Evolutionary conservation across 305 asterid species (phyloP), one percentile per base, ranked within the genome.

Genomic region (Fraxinus paxiana): DNA sequence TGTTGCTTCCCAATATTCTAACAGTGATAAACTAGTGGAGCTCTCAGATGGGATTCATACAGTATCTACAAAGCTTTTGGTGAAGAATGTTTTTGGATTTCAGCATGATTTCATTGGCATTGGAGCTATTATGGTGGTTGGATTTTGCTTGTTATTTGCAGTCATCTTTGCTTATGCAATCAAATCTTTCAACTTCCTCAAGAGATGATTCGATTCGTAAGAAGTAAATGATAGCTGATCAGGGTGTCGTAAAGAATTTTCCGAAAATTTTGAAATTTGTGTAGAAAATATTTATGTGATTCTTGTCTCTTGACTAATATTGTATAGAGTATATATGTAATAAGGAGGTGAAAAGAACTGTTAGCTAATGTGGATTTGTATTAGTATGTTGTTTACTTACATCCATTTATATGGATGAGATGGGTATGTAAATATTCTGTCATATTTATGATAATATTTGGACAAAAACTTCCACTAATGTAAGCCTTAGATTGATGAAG

Each of bases 121-220:
- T 54, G 91, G 92, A 0, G 98, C 92, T 12, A 73, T 90, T 35
- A 92, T 95, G 98, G 94, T 93, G 83, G 93, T 87, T 5, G 92
- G 95, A 24, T 93, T 95, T 78, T 88, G 90, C 85, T 13, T 92
- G 75, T 73, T 95, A 69, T 95, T 95, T 72, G 92, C 97, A 0
- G 87, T 93, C 15, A 93, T 93, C 80, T 95, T 95, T 77, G 96
- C 98, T 1, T 92, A 85, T 75, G 93, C 97, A 20, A 92, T 95
- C 69, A 95, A 92, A 85, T 84, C 97, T 2, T 95, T 95, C 80
- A 93, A 90, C 89, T 95, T 95, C 85, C 94, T 89, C 90, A 92
- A 91, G 92, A 88, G 98, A 81, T 94, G 85, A 86, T 59, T 46
- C 18, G 18, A 43, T 73, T 73, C 18, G 78, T 24, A 30, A 46